Evolutionary conservation across 148 eudicot species (phyloP).

Genomic region (Vaccinium macrocarpon): DNA sequence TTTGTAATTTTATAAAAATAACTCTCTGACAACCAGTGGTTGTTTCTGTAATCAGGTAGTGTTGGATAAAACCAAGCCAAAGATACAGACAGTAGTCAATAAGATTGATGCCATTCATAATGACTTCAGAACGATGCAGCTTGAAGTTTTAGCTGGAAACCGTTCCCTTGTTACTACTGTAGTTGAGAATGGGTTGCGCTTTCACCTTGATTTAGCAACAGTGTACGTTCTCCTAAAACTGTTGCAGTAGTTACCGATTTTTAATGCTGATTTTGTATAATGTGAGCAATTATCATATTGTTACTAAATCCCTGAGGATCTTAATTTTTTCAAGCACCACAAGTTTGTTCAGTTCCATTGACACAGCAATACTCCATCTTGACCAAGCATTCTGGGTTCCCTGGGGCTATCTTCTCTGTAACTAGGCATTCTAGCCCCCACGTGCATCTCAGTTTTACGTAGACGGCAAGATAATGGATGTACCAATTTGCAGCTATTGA

Average conservation of each 20-base stretch:
- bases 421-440: neutral
- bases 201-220: slow-evolving; percentile 79
- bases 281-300: neutral
- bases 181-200: slow-evolving; percentile 83
- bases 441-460: neutral
- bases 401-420: neutral
- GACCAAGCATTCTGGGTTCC: neutral
- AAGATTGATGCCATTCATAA: slow-evolving; percentile 75
- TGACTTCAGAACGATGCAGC: slow-evolving; percentile 91
- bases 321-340: neutral
- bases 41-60: slow-evolving; percentile 56
- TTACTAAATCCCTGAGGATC: neutral
- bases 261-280: neutral
- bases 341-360: neutral
- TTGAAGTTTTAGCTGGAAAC: slow-evolving; percentile 93
- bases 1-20: neutral
- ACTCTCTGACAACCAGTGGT: slow-evolving; percentile 4
- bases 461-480: neutral
- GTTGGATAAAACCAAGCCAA: slow-evolving; percentile 91
- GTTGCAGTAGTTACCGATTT: neutral
- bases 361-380: neutral
- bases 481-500: neutral
- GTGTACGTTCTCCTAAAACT: slow-evolving; percentile 54
- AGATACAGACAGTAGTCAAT: slow-evolving; percentile 94
- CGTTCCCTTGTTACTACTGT: slow-evolving; percentile 84